These are phyloP conservation scores for Tylopilus cervinicoccineus DNA, from an alignment of 768 basidiomycete genomes.

Conservation along the genomic window DNA sequence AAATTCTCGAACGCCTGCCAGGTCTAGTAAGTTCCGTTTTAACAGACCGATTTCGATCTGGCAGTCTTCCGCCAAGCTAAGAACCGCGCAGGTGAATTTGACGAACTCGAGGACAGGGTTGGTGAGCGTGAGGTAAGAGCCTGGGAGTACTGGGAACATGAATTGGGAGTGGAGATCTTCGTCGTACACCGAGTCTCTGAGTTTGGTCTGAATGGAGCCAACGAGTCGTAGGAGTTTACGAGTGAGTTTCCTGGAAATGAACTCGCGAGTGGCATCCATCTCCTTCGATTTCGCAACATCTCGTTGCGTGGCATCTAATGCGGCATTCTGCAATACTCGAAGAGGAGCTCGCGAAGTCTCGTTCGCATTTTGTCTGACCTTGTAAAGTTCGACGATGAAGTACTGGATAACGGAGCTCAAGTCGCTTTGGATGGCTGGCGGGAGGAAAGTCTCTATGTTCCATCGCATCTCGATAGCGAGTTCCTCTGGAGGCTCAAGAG, in stretches of 20 bases:
- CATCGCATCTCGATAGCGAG: constrained; percentile 80
- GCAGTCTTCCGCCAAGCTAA: constrained; percentile 75
- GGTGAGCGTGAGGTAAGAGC: constrained; percentile 71
- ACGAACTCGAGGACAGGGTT: constrained; percentile 87
- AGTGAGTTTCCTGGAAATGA: constrained; percentile 77
- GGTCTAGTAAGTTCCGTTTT: constrained; percentile 84
- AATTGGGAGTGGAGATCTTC: constrained; percentile 54
- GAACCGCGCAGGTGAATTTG: constrained; percentile 82
- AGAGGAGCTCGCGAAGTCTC: constrained; percentile 65
- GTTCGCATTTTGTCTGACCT: constrained; percentile 60
- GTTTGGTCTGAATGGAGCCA: constrained; percentile 54
- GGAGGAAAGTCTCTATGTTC: constrained; percentile 91
- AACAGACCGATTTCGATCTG: constrained; percentile 84
- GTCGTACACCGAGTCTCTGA: constrained; percentile 57
- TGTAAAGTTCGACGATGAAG: constrained; percentile 84
- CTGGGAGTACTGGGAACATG: constrained; percentile 82
- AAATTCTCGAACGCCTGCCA: constrained; percentile 85
- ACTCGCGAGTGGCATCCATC: constrained; percentile 62
- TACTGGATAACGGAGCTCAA: constrained; percentile 71
- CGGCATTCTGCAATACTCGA: constrained; percentile 61
- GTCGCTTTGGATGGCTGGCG: constrained; percentile 72
- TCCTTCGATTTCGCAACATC: constrained; percentile 71
- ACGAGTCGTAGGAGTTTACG: constrained; percentile 73
- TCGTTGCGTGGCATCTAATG: constrained; percentile 59
- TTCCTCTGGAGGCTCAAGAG: constrained; percentile 63